Evolutionary conservation across 495 filamentous ascomycete genomes (phyloP), one percentile per base, ranked within the genome.

Genomic region (Penicillium psychrofluorescens): DNA sequence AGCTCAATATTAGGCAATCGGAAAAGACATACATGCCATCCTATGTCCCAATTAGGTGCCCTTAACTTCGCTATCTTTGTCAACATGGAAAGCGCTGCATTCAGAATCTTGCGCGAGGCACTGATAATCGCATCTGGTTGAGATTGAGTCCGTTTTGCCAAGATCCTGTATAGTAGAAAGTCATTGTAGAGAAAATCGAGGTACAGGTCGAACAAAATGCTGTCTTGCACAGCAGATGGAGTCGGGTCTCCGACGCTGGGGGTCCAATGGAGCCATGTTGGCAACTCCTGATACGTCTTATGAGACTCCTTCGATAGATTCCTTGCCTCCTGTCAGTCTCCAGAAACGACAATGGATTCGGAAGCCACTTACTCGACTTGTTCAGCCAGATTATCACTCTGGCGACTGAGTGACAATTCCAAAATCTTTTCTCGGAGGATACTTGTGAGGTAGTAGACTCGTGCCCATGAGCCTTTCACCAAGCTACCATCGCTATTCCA

Each of bases 351-450:
- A 7, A 29, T 8, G 7, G 11, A 9, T 9, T 35, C 11, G 22
- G 35, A 40, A 7, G 12, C 10, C 11, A 36, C 58, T n/a, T 40
- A 63, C 57, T 51, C 34, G 6, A 62, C 51, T 40, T 37, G 49
- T 9, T 42, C 35, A 14, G 49, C 41, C 8, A 65, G 14, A 29
- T 56, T 48, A 6, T 59, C 58, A 0, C 48, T 41, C 1, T 44
- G 39, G 22, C 55, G 55, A 10, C 72, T 67, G 0, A 81, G 53
- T 13, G 75, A 75, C 8, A 80, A 62, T 42, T 78, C 69, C 11
- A 82, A 58, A 12, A 81, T 68, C 29, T 76, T 72, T 42, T 82
- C 79, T 1, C 68, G 61, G 2, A 77, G 51, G 6, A 62, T 49
- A 6, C 65, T 58, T n/a, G 71, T 57, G 2, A 70, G 53, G n/a